Conservation (phyloP, 129 eudicot genomes). For the Mikania micrantha region DNA sequence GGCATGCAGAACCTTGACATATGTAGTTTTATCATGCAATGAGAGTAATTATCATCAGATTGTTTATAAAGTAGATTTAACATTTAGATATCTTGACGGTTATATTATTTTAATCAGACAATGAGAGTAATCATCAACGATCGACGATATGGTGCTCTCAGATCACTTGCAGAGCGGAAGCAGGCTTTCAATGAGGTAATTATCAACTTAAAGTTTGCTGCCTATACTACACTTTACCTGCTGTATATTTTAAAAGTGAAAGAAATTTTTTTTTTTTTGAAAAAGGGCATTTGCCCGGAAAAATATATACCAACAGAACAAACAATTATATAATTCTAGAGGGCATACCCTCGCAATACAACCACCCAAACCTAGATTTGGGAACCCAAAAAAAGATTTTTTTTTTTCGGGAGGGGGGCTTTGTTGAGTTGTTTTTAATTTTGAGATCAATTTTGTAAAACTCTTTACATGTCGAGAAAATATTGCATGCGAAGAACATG, state of each 20-base stretch:
- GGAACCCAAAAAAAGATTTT: no score
- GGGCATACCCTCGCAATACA: no score
- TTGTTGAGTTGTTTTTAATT: not conserved
- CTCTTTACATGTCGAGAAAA: not conserved
- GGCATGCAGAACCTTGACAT: conserved; percentile 14
- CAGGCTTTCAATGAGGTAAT: conserved; percentile 87
- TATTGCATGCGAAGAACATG: not conserved
- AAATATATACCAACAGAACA: no score
- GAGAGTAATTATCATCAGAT: conserved; percentile 49
- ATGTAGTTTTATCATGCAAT: conserved; percentile 41
- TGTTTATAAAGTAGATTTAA: not conserved
- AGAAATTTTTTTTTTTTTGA: not conserved
- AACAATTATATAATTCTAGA: no score
- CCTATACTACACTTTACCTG: conserved; percentile 9
- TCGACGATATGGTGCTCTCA: conserved; percentile 67
- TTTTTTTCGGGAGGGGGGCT: not conserved
- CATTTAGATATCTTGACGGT: conserved; percentile 15
- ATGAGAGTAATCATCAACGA: conserved; percentile 88
- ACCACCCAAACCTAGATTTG: no score
- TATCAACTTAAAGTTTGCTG: not conserved
- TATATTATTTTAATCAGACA: conserved; percentile 35
- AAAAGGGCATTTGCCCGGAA: no score
- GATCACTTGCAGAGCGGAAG: conserved; percentile 77
- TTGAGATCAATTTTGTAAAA: not conserved
- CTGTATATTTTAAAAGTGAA: not conserved